Conservation (phyloP, 148 eudicot species). For the Limonium bicolor region DNA sequence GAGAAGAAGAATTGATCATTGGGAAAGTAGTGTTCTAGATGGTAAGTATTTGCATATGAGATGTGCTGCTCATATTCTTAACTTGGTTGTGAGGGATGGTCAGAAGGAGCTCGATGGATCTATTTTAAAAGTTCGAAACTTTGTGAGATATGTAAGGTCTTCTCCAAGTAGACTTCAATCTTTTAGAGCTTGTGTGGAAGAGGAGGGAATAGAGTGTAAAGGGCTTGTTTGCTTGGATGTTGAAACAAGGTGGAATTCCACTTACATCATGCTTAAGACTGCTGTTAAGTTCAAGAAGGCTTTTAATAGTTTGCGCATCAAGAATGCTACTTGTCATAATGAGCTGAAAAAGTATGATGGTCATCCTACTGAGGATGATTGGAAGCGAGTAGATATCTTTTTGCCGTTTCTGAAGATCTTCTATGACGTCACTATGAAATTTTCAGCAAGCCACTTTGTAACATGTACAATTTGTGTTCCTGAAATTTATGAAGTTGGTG, state of each 20-base stretch:
- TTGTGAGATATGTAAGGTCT: neutral
- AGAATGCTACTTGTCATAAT: neutral
- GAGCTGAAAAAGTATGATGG: neutral
- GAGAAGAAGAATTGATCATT: neutral
- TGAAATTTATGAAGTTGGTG: neutral
- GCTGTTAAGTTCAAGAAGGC: neutral
- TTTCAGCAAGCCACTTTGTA: neutral
- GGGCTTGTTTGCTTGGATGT: neutral
- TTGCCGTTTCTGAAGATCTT: neutral
- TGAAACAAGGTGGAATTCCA: neutral
- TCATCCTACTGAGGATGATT: neutral
- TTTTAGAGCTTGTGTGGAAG: slow-evolving; percentile 3
- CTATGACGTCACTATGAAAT: neutral
- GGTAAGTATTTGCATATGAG: neutral
- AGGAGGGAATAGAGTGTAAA: neutral
- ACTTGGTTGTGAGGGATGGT: neutral
- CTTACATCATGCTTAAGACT: neutral
- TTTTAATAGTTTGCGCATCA: neutral
- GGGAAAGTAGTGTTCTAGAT: neutral
- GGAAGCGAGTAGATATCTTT: neutral
- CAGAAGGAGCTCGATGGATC: neutral
- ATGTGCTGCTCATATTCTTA: slow-evolving; percentile 1
- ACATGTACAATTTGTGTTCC: neutral
- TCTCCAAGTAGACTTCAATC: neutral
- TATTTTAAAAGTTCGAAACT: neutral